Conservation (phyloP, 2,329 filamentous ascomycete species). For the Trichoderma atroviride region DNA sequence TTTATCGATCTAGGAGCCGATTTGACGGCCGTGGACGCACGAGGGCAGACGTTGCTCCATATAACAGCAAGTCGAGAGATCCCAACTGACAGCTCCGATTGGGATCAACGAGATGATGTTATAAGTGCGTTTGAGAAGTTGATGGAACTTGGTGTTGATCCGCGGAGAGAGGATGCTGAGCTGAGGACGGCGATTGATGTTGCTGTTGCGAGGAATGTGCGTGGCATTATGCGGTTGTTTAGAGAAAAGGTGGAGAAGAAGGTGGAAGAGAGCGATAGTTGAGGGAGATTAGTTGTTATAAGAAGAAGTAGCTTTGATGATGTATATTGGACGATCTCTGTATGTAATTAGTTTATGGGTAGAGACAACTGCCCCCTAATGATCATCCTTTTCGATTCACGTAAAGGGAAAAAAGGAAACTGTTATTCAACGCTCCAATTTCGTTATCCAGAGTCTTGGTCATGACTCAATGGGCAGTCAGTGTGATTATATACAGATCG, state of each 20-base stretch:
- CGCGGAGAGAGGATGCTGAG: neutral
- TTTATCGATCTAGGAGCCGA: neutral
- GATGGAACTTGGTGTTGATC: conserved; percentile 1
- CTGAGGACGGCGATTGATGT: conserved; percentile 11
- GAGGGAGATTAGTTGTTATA: neutral
- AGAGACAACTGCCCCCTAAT: neutral
- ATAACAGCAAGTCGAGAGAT: neutral
- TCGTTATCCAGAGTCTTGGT: too few relatives aligned
- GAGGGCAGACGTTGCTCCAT: neutral
- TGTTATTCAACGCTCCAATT: too few relatives aligned
- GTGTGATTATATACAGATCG: too few relatives aligned
- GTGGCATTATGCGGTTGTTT: neutral
- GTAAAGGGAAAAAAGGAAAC: too few relatives aligned
- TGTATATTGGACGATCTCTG: neutral
- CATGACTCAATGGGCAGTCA: too few relatives aligned
- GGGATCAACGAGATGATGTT: neutral
- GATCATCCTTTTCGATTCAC: neutral
- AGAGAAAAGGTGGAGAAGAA: neutral
- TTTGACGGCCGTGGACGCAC: neutral
- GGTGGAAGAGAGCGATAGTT: neutral
- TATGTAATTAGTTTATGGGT: neutral
- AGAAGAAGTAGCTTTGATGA: neutral
- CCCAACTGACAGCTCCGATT: neutral
- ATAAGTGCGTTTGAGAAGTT: neutral
- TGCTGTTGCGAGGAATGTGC: conserved; percentile 6